These are phyloP conservation scores for Pseudocercospora macadamiae DNA, from an alignment of 2,329 filamentous ascomycete genomes.

Conservation along the genomic window DNA sequence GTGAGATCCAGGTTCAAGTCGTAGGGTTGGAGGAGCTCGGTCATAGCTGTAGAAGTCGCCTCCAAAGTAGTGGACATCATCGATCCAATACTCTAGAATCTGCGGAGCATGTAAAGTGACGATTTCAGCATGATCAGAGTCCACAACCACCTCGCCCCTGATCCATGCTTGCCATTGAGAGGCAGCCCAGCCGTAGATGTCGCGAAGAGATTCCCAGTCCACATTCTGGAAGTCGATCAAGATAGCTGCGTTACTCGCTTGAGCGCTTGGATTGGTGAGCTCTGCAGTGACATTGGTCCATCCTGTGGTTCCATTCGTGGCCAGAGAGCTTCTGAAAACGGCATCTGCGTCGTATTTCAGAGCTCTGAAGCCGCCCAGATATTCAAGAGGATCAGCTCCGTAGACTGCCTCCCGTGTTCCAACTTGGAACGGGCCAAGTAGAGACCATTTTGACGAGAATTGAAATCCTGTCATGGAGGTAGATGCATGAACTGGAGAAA, in stretches of 20 bases:
- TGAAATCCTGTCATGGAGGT: conserved; percentile 1
- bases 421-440: conserved; percentile 61
- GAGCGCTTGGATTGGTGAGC: conserved; percentile 31
- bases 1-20: conserved; percentile 55
- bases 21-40: conserved; percentile 54
- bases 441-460: conserved; percentile 19
- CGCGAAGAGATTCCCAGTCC: conserved; percentile 58
- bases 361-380: conserved; percentile 55
- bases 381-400: conserved; percentile 62
- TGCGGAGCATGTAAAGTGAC: conserved; percentile 52
- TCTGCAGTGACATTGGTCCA: conserved; percentile 51
- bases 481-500: not conserved
- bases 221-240: conserved; percentile 53
- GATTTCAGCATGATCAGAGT: conserved; percentile 34
- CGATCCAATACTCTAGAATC: conserved; percentile 58
- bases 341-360: conserved; percentile 48
- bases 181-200: conserved; percentile 62
- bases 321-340: conserved; percentile 55
- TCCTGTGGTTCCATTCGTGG: conserved; percentile 52
- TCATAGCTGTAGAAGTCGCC: conserved; percentile 60
- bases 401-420: conserved; percentile 63
- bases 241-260: conserved; percentile 43
- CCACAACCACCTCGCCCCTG: conserved; percentile 52
- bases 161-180: conserved; percentile 63
- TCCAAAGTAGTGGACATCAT: conserved; percentile 57